Evolutionary conservation across 495 filamentous ascomycete species (phyloP).

Genomic region (Xylaria grammica): DNA sequence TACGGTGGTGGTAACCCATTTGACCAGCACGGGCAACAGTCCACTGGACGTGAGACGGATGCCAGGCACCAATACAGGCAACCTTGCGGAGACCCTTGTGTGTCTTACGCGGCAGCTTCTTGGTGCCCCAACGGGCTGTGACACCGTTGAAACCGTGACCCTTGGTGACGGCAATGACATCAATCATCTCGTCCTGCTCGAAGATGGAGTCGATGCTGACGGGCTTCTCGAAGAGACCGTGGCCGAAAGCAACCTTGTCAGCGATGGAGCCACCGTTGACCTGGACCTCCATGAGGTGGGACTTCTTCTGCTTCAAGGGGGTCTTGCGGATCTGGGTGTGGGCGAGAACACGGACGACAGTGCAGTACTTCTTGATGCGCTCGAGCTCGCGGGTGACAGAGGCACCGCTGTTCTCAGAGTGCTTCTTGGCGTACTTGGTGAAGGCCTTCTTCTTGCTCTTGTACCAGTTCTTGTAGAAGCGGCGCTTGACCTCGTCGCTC

Average conservation of each 20-base stretch:
- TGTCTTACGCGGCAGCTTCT: constrained; percentile 99
- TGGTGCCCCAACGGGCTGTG: constrained; percentile 98
- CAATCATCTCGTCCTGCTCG: constrained; percentile 99
- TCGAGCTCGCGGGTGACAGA: constrained; percentile 95
- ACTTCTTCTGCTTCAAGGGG: constrained; percentile 99
- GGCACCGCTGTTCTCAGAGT: constrained; percentile 87
- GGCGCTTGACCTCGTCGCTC: constrained; percentile 96
- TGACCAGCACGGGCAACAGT: constrained; percentile 99
- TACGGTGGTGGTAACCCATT: constrained; percentile 99
- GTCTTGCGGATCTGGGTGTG: constrained; percentile 99
- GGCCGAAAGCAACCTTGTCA: constrained; percentile 95
- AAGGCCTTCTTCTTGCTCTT: constrained; percentile 99
- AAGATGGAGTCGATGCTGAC: constrained; percentile 92
- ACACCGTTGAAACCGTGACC: constrained; percentile 99
- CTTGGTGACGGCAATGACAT: constrained; percentile 99
- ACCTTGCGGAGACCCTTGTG: constrained; percentile 99
- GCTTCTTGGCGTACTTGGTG: constrained; percentile 99
- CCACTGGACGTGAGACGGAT: constrained; percentile 99
- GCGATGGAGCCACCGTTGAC: constrained; percentile 94
- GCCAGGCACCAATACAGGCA: constrained; percentile 99
- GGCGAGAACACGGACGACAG: constrained; percentile 97
- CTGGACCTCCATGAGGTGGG: constrained; percentile 99
- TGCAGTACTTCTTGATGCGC: constrained; percentile 99
- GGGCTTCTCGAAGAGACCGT: constrained; percentile 97
- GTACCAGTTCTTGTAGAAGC: constrained; percentile 99